Percentiles rank a stretch among this genome's conserved stretches.
phyloP scores from a whole-genome alignment of 2,329 filamentous ascomycete species.

The Xylariaceae sp. region DNA sequence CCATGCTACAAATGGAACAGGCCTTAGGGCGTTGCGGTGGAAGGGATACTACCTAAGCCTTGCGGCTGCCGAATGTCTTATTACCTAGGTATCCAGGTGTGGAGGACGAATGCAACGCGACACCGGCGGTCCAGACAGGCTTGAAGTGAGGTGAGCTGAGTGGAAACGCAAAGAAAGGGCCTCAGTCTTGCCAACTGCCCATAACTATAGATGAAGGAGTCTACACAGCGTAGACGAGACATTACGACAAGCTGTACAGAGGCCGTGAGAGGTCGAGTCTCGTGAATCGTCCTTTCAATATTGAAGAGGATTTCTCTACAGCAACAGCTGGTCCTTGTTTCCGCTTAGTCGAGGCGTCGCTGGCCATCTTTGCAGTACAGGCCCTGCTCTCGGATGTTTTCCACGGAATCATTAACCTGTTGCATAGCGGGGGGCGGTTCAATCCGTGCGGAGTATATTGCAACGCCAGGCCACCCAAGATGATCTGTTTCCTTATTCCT shows the following conservation, averaged over 20 bases:
- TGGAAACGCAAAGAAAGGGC: no score
- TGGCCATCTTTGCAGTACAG: background rate
- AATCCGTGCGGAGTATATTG: constrained; percentile 8
- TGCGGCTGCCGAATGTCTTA: constrained; percentile 1
- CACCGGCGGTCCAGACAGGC: no score
- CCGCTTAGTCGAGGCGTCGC: background rate
- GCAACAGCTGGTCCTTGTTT: background rate
- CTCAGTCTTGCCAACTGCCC: no score
- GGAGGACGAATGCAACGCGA: no score
- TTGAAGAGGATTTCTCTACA: background rate
- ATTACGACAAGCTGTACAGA: no score
- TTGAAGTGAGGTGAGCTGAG: no score
- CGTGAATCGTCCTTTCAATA: no score
- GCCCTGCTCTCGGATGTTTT: constrained; percentile 4
- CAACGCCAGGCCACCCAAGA: constrained; percentile 10
- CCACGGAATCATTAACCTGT: constrained; percentile 3
- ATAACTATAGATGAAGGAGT: no score
- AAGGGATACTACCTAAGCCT: constrained; percentile 5
- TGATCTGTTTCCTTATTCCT: constrained; percentile 17
- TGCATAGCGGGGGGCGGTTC: constrained; percentile 1
- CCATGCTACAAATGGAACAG: constrained; percentile 20
- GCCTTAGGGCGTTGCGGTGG: constrained; percentile 16
- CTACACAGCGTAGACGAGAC: no score
- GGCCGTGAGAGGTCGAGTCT: no score
- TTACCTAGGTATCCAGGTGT: background rate